Evolutionary conservation across 495 filamentous ascomycete species (phyloP).

Genomic region (Niebla homalea): DNA sequence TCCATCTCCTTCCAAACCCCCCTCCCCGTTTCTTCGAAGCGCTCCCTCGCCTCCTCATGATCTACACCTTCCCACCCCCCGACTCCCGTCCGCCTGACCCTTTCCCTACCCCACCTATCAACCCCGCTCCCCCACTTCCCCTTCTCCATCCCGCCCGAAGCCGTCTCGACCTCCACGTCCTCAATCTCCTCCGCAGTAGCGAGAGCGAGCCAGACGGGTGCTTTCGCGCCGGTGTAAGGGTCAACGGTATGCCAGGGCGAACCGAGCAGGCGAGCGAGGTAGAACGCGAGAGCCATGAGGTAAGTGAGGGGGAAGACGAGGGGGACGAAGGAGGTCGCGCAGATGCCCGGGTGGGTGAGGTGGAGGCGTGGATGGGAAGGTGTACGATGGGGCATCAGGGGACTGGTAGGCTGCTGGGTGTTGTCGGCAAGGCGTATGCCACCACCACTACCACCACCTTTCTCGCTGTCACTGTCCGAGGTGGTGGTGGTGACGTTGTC

Average conservation of each 20-base stretch:
- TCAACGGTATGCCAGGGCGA: slow-evolving; percentile 75
- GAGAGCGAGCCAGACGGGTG: slow-evolving; percentile 69
- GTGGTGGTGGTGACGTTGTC: slow-evolving; percentile 7
- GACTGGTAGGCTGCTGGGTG: too few species aligned
- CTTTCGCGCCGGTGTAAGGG: slow-evolving; percentile 62
- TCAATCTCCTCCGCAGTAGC: slow-evolving; percentile 53
- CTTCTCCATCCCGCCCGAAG: slow-evolving; percentile 42
- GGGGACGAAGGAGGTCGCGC: slow-evolving; percentile 64
- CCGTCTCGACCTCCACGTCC: slow-evolving; percentile 35
- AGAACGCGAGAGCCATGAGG: slow-evolving; percentile 51
- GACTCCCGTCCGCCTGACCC: slow-evolving; percentile 58
- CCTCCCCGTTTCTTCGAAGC: slow-evolving; percentile 64
- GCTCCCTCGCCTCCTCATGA: slow-evolving; percentile 37
- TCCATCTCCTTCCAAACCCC: slow-evolving; percentile 78
- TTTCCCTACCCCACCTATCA: slow-evolving; percentile 41
- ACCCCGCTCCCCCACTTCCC: slow-evolving; percentile 77
- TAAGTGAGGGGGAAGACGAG: slow-evolving; percentile 51
- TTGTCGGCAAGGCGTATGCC: slow-evolving; percentile 8
- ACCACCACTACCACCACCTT: too few species aligned
- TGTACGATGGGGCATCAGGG: too few species aligned
- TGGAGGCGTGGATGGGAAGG: slow-evolving; percentile 45
- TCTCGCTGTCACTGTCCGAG: neutral
- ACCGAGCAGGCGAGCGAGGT: slow-evolving; percentile 61
- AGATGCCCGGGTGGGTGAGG: slow-evolving; percentile 77
- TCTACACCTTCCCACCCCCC: slow-evolving; percentile 66